These are phyloP conservation scores for Ilyonectria mors-panacis DNA, from an alignment of 2,329 filamentous ascomycete species.

Conservation along the genomic window DNA sequence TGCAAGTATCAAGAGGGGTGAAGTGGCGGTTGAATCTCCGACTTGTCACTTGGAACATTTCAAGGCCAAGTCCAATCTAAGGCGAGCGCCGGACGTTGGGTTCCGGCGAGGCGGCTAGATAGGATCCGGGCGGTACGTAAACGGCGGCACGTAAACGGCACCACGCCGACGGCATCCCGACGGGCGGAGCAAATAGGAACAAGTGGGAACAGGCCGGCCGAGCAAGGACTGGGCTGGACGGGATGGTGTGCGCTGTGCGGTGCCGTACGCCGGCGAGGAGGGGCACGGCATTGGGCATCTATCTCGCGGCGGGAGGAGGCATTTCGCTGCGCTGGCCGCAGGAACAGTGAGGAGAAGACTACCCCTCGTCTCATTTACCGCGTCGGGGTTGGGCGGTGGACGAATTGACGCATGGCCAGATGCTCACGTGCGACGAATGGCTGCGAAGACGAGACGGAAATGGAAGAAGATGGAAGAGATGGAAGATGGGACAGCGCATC, in stretches of 20 bases:
- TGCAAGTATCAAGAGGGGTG: not conserved
- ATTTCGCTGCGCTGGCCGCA: constrained; percentile 2
- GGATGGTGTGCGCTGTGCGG: constrained; percentile 7
- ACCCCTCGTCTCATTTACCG: not conserved
- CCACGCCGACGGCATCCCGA: not conserved
- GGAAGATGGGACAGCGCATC: constrained; percentile 22
- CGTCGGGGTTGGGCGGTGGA: constrained; percentile 5
- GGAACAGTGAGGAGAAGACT: constrained; percentile 5
- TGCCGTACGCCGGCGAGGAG: not conserved
- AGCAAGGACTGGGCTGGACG: constrained; percentile 4
- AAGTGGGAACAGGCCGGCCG: constrained; percentile 10
- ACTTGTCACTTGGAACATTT: constrained; percentile 20
- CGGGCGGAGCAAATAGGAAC: not conserved
- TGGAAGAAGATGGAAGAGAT: constrained; percentile 16
- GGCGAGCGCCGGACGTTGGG: constrained; percentile 14
- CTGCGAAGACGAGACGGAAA: constrained; percentile 4
- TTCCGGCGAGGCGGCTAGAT: constrained; percentile 1
- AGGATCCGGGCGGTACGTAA: no score
- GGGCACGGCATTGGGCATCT: constrained; percentile 21
- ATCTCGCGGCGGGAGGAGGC: constrained; percentile 11
- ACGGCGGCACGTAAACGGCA: no score
- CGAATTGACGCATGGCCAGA: constrained; percentile 25
- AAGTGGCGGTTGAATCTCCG: constrained; percentile 13
- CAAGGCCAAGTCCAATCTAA: constrained; percentile 1
- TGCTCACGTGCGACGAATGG: constrained; percentile 31